Conservation (phyloP, 768 basidiomycete species). For the Mycena rebaudengoi region DNA sequence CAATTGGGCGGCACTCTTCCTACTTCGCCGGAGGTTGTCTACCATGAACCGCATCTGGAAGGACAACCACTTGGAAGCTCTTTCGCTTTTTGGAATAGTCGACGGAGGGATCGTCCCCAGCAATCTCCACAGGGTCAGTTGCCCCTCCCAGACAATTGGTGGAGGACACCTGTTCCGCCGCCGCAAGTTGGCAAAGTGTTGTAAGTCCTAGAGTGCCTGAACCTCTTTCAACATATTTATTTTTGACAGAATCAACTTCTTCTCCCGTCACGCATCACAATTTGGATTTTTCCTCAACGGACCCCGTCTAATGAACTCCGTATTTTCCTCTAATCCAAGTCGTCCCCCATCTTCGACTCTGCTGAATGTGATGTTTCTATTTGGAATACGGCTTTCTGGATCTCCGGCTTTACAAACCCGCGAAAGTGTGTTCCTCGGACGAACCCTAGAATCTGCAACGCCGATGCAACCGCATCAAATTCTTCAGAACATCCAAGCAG, state of each 20-base stretch:
- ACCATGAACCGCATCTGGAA: conserved; percentile 10
- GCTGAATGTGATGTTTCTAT: conserved; percentile 39
- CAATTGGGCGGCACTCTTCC: conserved; percentile 37
- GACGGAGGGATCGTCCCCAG: not conserved
- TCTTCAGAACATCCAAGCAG: conserved; percentile 47
- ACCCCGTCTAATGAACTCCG: conserved; percentile 43
- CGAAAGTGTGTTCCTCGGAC: conserved; percentile 43
- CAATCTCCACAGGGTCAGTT: not conserved
- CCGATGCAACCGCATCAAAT: conserved; percentile 39
- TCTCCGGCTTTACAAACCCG: conserved; percentile 29
- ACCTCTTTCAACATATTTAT: not conserved
- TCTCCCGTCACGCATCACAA: conserved; percentile 50
- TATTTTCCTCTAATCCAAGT: conserved; percentile 29
- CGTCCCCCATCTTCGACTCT: conserved; percentile 32
- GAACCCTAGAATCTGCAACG: conserved; percentile 31
- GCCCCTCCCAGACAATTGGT: conserved; percentile 23
- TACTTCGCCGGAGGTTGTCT: conserved; percentile 12
- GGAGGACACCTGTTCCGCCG: conserved; percentile 19
- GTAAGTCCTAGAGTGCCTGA: not conserved
- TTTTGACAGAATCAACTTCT: conserved; percentile 42
- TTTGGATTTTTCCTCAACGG: conserved; percentile 58
- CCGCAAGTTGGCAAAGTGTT: conserved; percentile 16
- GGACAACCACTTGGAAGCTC: conserved; percentile 6
- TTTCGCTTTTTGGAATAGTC: conserved; percentile 8
- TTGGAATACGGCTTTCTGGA: conserved; percentile 39